Evolutionary conservation across 2,329 filamentous ascomycete species (phyloP).

Genomic region (Sporothrix brunneoviolacea): DNA sequence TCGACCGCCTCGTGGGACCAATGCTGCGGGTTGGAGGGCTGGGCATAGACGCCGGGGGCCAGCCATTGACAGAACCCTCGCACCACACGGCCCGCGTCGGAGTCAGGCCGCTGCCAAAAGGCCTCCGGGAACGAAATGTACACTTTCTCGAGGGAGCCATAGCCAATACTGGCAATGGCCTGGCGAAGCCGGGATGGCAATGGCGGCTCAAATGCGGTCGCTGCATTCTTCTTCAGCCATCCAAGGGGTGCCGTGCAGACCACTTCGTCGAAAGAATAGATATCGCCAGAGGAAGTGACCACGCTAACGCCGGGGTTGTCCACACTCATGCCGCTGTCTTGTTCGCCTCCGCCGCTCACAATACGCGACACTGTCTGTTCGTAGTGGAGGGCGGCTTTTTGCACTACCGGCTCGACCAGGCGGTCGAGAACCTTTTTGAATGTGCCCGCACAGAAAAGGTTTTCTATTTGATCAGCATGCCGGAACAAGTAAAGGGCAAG

Average conservation of each 20-base stretch:
- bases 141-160: conserved; percentile 59
- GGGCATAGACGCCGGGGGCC: conserved; percentile 56
- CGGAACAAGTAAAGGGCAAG: background rate
- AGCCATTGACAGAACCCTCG: conserved; percentile 73
- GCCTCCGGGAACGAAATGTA: conserved; percentile 66
- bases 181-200: conserved; percentile 50
- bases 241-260: conserved; percentile 63
- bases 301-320: conserved; percentile 34
- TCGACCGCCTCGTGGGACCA: conserved; percentile 78
- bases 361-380: conserved; percentile 42
- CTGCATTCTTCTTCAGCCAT: conserved; percentile 55
- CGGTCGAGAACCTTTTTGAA: conserved; percentile 52
- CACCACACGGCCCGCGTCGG: conserved; percentile 32
- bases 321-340: conserved; percentile 9
- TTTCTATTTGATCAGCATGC: conserved; percentile 37
- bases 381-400: conserved; percentile 48
- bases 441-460: conserved; percentile 53
- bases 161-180: conserved; percentile 59
- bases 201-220: conserved; percentile 51
- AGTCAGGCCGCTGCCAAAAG: conserved; percentile 58
- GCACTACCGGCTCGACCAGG: conserved; percentile 50
- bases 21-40: conserved; percentile 50
- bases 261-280: conserved; percentile 56
- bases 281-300: conserved; percentile 37
- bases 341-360: conserved; percentile 22